A percentile compares a stretch with the other conserved stretches of the same genome.
phyloP scores from a whole-genome alignment of 169 alveolate species.

The Toxoplasma gondii region DNA sequence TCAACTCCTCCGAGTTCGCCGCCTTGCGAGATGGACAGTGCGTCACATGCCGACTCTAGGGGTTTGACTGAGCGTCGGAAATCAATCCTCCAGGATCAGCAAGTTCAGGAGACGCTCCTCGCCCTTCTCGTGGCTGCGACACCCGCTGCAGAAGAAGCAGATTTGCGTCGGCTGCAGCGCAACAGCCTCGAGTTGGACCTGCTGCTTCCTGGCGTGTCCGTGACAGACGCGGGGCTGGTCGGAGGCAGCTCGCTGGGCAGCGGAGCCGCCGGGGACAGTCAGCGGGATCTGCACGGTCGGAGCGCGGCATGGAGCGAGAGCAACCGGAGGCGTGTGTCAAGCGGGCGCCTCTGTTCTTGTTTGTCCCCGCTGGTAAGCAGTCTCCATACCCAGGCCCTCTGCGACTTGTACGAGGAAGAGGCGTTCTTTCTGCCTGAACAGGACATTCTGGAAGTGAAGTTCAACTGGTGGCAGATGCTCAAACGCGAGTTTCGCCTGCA shows the following conservation, averaged over 20 bases:
- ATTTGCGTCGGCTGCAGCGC: background rate
- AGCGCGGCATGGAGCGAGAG: background rate
- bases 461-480: slow-evolving; percentile 49
- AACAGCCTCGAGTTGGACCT: background rate
- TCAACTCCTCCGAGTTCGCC: background rate
- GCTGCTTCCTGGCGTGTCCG: background rate
- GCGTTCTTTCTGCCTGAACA: slow-evolving; percentile 37
- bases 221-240: background rate
- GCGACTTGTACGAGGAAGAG: slow-evolving; percentile 37
- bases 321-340: background rate
- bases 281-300: background rate
- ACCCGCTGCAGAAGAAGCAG: background rate
- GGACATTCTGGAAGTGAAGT: slow-evolving; percentile 41
- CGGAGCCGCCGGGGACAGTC: background rate
- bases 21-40: background rate
- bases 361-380: background rate
- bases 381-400: background rate
- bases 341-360: background rate
- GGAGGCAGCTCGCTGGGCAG: background rate
- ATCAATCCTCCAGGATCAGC: background rate
- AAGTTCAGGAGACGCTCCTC: background rate
- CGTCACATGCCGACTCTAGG: background rate
- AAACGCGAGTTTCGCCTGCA: background rate
- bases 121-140: background rate
- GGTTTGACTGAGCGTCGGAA: background rate